Evolutionary conservation across 306 rosid genomes (phyloP).

Genomic region (Trifolium dubium): DNA sequence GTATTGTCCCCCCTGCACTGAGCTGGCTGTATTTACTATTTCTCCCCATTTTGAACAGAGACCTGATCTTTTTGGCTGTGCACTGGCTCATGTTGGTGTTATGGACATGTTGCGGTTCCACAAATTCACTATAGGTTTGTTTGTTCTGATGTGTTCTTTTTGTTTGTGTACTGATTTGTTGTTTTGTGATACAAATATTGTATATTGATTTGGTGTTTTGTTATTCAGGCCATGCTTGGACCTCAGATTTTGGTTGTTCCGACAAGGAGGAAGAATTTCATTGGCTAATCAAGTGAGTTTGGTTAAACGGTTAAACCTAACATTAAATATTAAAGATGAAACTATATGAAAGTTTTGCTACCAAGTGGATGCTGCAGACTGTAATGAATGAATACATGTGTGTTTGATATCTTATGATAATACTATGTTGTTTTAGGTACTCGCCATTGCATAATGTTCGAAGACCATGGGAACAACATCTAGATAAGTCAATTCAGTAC

Average conservation of each 20-base stretch:
- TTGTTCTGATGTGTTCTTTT: slow-evolving; percentile 36
- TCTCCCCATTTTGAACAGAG: slow-evolving; percentile 56
- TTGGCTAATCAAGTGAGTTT: slow-evolving; percentile 85
- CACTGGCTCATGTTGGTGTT: slow-evolving; percentile 96
- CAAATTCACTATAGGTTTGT: slow-evolving; percentile 94
- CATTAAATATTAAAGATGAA: slow-evolving; percentile 2
- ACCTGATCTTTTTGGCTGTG: slow-evolving; percentile 95
- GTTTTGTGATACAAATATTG: not conserved
- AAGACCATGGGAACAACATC: slow-evolving; percentile 83
- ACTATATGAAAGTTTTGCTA: not conserved
- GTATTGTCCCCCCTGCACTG: slow-evolving; percentile 5
- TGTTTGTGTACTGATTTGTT: slow-evolving; percentile 10
- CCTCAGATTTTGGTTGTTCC: slow-evolving; percentile 89
- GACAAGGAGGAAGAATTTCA: slow-evolving; percentile 87
- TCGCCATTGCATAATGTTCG: slow-evolving; percentile 91
- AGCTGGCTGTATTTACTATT: slow-evolving; percentile 17
- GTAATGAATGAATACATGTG: not conserved
- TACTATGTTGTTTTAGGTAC: slow-evolving; percentile 57
- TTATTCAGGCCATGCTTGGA: slow-evolving; percentile 91
- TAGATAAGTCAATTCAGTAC: slow-evolving; percentile 62
- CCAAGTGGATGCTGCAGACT: not conserved
- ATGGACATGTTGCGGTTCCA: slow-evolving; percentile 99
- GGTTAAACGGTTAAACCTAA: slow-evolving; percentile 11
- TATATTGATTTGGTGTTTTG: slow-evolving; percentile 27
- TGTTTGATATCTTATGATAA: not conserved